Conservation (phyloP, 495 filamentous ascomycete species). For the Apiosordaria backusii region DNA sequence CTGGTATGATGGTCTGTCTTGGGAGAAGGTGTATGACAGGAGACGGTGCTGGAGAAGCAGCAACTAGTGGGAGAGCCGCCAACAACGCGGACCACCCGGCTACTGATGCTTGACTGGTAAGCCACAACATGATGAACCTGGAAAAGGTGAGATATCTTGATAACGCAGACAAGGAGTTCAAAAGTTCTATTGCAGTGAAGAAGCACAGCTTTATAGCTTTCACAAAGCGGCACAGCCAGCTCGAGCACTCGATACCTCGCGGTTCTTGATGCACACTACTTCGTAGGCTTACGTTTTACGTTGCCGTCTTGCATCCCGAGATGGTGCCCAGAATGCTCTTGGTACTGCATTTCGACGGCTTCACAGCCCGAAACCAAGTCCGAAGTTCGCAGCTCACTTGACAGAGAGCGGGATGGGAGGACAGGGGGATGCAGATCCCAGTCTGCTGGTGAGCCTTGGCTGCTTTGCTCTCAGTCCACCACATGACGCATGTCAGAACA, state of each 20-base stretch:
- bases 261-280: too few relatives aligned
- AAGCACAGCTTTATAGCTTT: background rate
- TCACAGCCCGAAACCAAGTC: background rate
- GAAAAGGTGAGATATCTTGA: background rate
- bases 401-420: background rate
- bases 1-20: conserved; percentile 28
- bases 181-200: background rate
- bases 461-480: background rate
- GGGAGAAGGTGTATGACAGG: conserved; percentile 18
- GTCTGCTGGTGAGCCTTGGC: background rate
- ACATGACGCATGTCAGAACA: background rate
- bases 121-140: background rate
- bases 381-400: background rate
- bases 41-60: background rate
- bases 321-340: background rate
- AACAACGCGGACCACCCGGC: background rate
- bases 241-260: too few relatives aligned
- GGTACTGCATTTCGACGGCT: background rate
- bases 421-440: background rate
- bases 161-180: background rate
- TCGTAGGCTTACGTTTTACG: too few relatives aligned
- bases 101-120: background rate
- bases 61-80: background rate
- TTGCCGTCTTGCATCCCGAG: background rate
- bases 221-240: background rate